Percentiles rank a stretch among this genome's conserved stretches.
Evolutionary conservation across 345 rosid species (phyloP).

Genomic region (Camelina sativa): DNA sequence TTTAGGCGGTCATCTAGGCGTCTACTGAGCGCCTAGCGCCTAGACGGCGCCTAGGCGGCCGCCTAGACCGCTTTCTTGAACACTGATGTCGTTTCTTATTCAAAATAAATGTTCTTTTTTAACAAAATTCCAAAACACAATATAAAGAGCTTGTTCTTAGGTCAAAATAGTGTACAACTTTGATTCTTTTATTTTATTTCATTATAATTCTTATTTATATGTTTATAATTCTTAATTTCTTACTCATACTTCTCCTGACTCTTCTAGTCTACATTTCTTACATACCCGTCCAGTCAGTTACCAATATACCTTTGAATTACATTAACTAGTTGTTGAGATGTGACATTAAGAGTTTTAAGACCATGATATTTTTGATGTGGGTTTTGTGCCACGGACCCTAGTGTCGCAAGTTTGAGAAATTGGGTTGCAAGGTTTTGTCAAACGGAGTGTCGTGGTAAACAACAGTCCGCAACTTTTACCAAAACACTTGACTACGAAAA

Average conservation of each 20-base stretch:
- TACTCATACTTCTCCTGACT: neutral
- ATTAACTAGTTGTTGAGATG: conserved; percentile 9
- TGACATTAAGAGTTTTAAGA: neutral
- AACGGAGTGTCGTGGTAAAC: neutral
- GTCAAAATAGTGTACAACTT: too few species aligned
- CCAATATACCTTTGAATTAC: neutral
- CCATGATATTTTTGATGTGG: neutral
- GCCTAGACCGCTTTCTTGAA: too few species aligned
- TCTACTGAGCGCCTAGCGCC: too few species aligned
- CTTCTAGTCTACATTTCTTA: neutral
- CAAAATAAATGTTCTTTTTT: too few species aligned
- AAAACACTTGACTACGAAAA: neutral
- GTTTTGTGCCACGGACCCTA: neutral
- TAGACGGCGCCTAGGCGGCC: too few species aligned
- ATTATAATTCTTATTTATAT: neutral
- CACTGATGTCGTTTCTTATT: too few species aligned
- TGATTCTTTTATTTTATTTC: too few species aligned
- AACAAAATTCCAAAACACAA: too few species aligned
- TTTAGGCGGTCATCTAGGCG: too few species aligned
- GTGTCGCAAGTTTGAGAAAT: too few species aligned
- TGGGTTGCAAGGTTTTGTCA: neutral
- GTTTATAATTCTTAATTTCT: too few species aligned
- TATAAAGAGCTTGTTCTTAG: too few species aligned
- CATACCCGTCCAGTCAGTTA: neutral
- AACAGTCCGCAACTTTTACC: neutral